Base-by-base conservation (phyloP, 2,329 filamentous ascomycete species). In the Polychaeton citri region DNA sequence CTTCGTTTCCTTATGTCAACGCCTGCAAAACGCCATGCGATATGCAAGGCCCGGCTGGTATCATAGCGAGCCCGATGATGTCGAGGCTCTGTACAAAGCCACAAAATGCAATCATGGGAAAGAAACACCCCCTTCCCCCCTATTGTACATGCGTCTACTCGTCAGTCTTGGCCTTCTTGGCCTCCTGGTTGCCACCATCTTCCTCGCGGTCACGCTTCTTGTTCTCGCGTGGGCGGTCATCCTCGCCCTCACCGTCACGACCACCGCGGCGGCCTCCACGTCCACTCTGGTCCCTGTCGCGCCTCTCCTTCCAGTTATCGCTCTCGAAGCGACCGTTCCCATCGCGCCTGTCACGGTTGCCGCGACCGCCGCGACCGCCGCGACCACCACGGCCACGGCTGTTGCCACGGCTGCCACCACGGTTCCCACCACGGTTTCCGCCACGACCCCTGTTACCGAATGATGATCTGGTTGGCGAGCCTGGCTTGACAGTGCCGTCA, bases 401-500 rank as follows among this genome's bases (percentile, higher is more conserved):
- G 20, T 57, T 51, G 19, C 35, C 38, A 18, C 40, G 32, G 6
- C 37, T 32, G 49, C 44, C 20, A 28, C 54, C 50, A 18, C 45
- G 49, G n/a, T n/a, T n/a, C 17, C 50, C 49, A 36, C 55, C 49
- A 35, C 54, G 45, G 21, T 46, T 47, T 35, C 53, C 52, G 38
- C 48, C 47, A 18, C 51, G 43, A 10, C 24, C 24, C 24, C 58
- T 54, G 58, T 62, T 63, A 50, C 65, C 33, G 31, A 21, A 33
- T 24, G 40, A 37, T 18, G 35, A 62, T 34, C 39, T 34, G 28
- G 37, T 38, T 30, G 49, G 47, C 12, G 40, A 43, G 17, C 39
- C 42, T 8, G 54, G 50, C 49, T 56, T 49, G 43, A 64, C 53
- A 40, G 53, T 59, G 36, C 60, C 58, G 6, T 61, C 58, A 34